Percentiles rank a stretch among this genome's conserved stretches.
Evolutionary conservation across 2,329 filamentous ascomycete genomes (phyloP).

Genomic region (Calonectria multiphialidica): DNA sequence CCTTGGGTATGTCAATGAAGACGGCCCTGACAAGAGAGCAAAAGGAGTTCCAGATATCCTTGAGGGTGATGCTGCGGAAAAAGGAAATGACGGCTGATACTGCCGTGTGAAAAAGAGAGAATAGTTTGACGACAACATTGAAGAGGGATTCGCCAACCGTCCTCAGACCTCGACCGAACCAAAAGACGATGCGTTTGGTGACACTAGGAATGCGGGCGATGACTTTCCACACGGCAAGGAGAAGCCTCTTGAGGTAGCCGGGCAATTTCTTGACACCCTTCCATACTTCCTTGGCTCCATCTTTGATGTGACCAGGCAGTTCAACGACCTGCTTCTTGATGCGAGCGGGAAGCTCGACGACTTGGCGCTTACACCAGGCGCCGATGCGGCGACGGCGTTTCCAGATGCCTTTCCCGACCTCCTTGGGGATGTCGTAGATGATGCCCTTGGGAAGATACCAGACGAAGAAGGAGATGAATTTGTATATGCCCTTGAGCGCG

Average conservation of each 20-base stretch:
- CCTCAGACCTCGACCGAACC: conserved; percentile 47
- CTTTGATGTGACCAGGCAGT: conserved; percentile 27
- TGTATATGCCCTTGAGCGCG: conserved; percentile 37
- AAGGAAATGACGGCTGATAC: conserved; percentile 48
- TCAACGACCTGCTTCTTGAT: conserved; percentile 34
- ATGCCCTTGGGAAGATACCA: conserved; percentile 48
- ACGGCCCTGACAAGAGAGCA: conserved; percentile 47
- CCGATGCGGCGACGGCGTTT: conserved; percentile 42
- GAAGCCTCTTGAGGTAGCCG: conserved; percentile 12
- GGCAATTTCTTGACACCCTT: conserved; percentile 38
- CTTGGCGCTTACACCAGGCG: conserved; percentile 47
- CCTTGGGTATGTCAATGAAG: conserved; percentile 41
- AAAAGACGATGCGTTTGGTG: conserved; percentile 40
- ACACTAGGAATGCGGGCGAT: conserved; percentile 42
- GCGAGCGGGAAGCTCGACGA: conserved; percentile 41
- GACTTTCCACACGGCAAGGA: conserved; percentile 26
- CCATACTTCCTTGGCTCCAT: conserved; percentile 27
- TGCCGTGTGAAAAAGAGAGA: conserved; percentile 52
- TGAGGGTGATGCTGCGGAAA: conserved; percentile 51
- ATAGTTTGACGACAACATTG: conserved; percentile 39
- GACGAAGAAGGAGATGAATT: conserved; percentile 42
- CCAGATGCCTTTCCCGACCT: conserved; percentile 32
- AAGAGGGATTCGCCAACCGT: conserved; percentile 40
- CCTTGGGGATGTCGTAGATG: conserved; percentile 43
- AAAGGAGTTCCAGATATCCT: conserved; percentile 54